phyloP scores from a whole-genome alignment of 257 asterid species.

The Ilex asprella region DNA sequence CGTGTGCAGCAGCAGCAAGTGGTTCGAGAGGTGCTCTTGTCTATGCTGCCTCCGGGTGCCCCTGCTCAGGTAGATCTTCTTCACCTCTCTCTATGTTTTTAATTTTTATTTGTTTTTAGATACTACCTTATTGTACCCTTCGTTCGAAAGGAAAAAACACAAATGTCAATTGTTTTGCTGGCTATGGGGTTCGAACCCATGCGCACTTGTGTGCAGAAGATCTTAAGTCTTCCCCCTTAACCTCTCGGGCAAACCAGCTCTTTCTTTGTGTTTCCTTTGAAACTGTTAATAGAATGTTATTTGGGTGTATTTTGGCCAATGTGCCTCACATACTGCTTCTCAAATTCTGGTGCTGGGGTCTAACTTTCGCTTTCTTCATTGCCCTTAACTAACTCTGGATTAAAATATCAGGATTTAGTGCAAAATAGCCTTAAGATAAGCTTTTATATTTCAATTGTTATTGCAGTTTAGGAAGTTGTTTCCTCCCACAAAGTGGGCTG shows the following conservation, averaged over 20 bases:
- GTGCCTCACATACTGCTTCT: too few species aligned
- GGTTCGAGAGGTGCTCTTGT: slow-evolving; percentile 75
- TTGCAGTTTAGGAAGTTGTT: slow-evolving; percentile 77
- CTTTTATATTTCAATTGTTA: background rate
- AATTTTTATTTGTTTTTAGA: slow-evolving; percentile 2
- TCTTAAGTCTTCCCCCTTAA: slow-evolving; percentile 91
- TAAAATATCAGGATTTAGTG: background rate
- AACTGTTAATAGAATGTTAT: too few species aligned
- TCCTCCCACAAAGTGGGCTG: slow-evolving; percentile 93
- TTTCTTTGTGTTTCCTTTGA: too few species aligned
- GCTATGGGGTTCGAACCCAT: slow-evolving; percentile 95
- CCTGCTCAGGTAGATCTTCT: slow-evolving; percentile 65
- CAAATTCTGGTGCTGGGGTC: too few species aligned
- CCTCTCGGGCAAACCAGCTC: slow-evolving; percentile 92
- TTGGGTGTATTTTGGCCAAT: too few species aligned
- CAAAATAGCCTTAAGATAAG: background rate
- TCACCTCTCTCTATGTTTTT: background rate
- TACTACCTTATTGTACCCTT: too few species aligned
- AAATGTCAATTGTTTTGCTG: background rate
- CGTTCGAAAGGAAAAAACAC: too few species aligned
- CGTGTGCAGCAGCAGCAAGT: slow-evolving; percentile 77
- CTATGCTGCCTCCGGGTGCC: slow-evolving; percentile 97
- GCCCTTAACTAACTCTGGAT: too few species aligned
- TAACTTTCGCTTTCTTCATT: too few species aligned
- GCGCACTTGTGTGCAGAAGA: slow-evolving; percentile 84